phyloP scores from a whole-genome alignment of 805 yeast genomes.

The Yarrowia keelungensis region DNA sequence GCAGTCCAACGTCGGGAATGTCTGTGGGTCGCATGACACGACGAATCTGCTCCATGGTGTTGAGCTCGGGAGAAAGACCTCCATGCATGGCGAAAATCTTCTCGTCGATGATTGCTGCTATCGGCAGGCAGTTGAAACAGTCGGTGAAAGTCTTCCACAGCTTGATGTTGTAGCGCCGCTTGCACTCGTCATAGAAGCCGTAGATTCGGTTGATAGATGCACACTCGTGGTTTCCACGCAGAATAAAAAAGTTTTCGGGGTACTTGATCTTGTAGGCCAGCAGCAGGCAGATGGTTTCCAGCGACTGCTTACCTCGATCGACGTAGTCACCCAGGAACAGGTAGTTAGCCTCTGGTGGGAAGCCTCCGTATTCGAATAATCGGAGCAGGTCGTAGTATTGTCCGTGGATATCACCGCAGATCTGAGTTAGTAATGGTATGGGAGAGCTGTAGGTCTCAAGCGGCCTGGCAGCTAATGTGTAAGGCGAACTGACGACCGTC shows the following conservation, averaged over 20 bases:
- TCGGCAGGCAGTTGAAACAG: conserved; percentile 97
- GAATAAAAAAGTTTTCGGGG: conserved; percentile 95
- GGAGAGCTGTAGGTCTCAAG: no score
- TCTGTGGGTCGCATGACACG: conserved; percentile 99
- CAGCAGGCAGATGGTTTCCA: conserved; percentile 92
- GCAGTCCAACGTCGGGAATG: conserved; percentile 95
- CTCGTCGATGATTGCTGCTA: conserved; percentile 97
- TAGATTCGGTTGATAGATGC: conserved; percentile 97
- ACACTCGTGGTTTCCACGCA: conserved; percentile 98
- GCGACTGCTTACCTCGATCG: conserved; percentile 97
- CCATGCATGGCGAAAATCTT: conserved; percentile 99
- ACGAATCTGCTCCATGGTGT: conserved; percentile 98
- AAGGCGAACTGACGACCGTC: no score
- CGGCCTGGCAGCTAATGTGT: no score
- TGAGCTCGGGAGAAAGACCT: conserved; percentile 95
- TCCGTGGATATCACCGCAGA: conserved; percentile 97
- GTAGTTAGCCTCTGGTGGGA: conserved; percentile 98
- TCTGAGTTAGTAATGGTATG: conserved; percentile 42
- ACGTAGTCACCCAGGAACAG: conserved; percentile 96
- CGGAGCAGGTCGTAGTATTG: conserved; percentile 96
- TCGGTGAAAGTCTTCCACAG: conserved; percentile 99
- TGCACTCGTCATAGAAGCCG: conserved; percentile 97
- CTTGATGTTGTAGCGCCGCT: conserved; percentile 95
- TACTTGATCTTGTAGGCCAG: conserved; percentile 97
- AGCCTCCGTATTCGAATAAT: conserved; percentile 96